phyloP scores from a whole-genome alignment of 768 basidiomycete species.

The Aureoboletus auriporus region DNA sequence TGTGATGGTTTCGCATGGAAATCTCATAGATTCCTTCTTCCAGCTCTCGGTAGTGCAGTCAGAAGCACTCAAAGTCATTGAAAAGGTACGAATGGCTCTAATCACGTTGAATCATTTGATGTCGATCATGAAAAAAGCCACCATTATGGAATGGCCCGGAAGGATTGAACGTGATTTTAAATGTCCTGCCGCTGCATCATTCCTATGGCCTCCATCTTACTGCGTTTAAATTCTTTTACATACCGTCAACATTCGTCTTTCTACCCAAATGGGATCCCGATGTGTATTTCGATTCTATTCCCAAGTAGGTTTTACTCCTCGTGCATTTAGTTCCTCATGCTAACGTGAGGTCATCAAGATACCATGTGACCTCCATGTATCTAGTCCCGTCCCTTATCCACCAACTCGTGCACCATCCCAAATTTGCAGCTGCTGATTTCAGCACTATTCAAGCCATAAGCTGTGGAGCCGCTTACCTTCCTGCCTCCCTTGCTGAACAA shows the following conservation, averaged over 20 bases:
- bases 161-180: conserved; percentile 46
- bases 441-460: conserved; percentile 42
- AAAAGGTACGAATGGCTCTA: too few species aligned
- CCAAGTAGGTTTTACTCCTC: conserved; percentile 42
- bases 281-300: conserved; percentile 46
- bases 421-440: conserved; percentile 45
- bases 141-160: conserved; percentile 38
- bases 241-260: conserved; percentile 47
- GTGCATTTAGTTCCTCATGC: too few species aligned
- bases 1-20: conserved; percentile 70
- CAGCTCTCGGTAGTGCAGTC: conserved; percentile 34
- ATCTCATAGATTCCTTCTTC: conserved; percentile 43
- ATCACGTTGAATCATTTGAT: conserved; percentile 34
- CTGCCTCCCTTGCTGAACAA: conserved; percentile 46
- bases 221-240: conserved; percentile 44
- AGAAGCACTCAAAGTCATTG: conserved; percentile 36
- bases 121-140: conserved; percentile 17
- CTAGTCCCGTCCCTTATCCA: conserved; percentile 64
- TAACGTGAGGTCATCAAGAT: conserved; percentile 35
- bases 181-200: conserved; percentile 67
- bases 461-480: conserved; percentile 67
- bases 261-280: conserved; percentile 59
- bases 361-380: conserved; percentile 44
- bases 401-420: conserved; percentile 56
- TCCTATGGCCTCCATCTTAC: conserved; percentile 56